Percentiles rank a stretch among this genome's conserved stretches.
These are phyloP conservation scores for Boletus reticuloceps DNA, from an alignment of 768 basidiomycete species.

Conservation along the genomic window DNA sequence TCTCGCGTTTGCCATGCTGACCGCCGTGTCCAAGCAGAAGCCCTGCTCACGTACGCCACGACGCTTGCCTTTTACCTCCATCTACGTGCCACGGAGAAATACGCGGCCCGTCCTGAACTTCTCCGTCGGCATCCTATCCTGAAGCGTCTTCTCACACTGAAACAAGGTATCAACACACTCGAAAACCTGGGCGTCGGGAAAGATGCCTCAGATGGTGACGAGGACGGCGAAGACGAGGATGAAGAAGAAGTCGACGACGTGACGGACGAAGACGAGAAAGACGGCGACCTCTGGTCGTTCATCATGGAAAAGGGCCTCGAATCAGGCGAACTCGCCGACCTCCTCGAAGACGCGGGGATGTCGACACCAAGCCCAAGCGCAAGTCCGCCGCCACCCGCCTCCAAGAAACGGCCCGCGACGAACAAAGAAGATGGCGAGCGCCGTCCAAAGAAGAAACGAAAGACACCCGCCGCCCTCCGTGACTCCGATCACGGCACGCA, in stretches of 20 bases:
- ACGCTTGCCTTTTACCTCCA: conserved; percentile 91
- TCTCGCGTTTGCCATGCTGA: not conserved
- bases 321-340: conserved; percentile 50
- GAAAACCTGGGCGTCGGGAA: conserved; percentile 81
- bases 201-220: conserved; percentile 45
- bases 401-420: conserved; percentile 1
- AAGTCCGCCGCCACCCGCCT: conserved; percentile 6
- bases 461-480: conserved; percentile 31
- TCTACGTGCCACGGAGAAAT: conserved; percentile 69
- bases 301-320: conserved; percentile 39
- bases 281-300: conserved; percentile 43
- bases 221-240: conserved; percentile 31
- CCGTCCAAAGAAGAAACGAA: conserved; percentile 64
- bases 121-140: conserved; percentile 73
- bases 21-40: conserved; percentile 50
- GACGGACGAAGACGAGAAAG: conserved; percentile 38
- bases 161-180: conserved; percentile 75
- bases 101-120: conserved; percentile 56
- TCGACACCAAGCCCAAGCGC: not conserved
- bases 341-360: conserved; percentile 51
- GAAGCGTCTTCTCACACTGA: conserved; percentile 73
- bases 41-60: conserved; percentile 85
- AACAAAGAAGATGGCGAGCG: conserved; percentile 9
- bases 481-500: conserved; percentile 18
- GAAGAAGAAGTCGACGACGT: conserved; percentile 26